These are phyloP conservation scores for Wickerhamiella musiphila DNA, from an alignment of 805 yeast species.

Conservation along the genomic window DNA sequence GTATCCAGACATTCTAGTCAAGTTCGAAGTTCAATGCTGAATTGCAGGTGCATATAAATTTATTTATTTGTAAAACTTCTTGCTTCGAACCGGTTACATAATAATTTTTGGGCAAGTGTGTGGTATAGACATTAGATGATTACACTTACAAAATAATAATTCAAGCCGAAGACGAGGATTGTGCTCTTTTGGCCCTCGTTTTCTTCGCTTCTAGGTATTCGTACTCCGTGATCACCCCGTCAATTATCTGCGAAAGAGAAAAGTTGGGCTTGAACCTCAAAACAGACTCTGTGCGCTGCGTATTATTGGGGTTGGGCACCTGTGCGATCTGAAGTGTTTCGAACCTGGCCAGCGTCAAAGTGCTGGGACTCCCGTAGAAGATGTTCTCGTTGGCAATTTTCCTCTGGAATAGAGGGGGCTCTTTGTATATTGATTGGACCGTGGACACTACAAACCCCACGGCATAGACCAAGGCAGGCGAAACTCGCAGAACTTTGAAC, in stretches of 20 bases:
- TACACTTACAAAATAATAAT: too few relatives aligned
- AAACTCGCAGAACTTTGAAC: constrained; percentile 8
- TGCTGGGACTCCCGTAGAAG: constrained; percentile 9
- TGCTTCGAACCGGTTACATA: too few relatives aligned
- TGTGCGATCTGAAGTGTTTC: constrained; percentile 15
- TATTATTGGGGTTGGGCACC: constrained; percentile 12
- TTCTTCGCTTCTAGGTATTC: not conserved
- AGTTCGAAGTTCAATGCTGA: not conserved
- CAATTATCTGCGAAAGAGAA: constrained; percentile 13
- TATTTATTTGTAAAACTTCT: too few relatives aligned
- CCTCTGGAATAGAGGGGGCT: constrained; percentile 5
- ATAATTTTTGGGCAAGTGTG: not conserved
- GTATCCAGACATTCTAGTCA: not conserved
- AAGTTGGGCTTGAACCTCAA: constrained; percentile 12
- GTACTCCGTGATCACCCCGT: constrained; percentile 11
- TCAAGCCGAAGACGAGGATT: too few relatives aligned
- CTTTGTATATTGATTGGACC: constrained; percentile 6
- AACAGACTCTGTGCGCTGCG: constrained; percentile 8
- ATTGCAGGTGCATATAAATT: too few relatives aligned
- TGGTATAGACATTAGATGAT: not conserved
- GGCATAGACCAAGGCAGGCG: constrained; percentile 13
- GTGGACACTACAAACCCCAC: constrained; percentile 8
- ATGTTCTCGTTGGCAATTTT: constrained; percentile 4
- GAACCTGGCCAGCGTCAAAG: constrained; percentile 16
- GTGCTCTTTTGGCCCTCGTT: too few relatives aligned